Base-by-base conservation (phyloP, 768 basidiomycete genomes). In the Phylloporus arenicola region DNA sequence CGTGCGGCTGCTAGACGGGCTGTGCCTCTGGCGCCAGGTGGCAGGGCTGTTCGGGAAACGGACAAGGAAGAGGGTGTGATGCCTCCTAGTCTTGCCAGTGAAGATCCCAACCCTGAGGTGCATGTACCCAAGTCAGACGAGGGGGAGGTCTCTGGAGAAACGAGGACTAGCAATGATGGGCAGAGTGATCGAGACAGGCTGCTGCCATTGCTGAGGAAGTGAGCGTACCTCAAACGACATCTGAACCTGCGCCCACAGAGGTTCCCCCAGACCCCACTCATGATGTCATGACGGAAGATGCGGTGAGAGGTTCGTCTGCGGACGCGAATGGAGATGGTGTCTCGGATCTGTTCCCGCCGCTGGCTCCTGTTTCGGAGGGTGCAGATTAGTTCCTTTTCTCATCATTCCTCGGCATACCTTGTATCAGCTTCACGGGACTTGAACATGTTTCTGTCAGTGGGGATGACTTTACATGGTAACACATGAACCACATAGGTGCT, bases 1-100 rank as follows among this genome's bases (percentile, higher is more conserved):
- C 72, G 86, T 40, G 86, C 86, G 0, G 77, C 83, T 43, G 80
- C 77, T 1, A 74, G 86, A 19, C 70, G 68, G 6, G 53, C 48
- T 20, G 63, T 57, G 3, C 72, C 62, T 9, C 43, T 51, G 3
- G 11, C 48, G n/a, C 17, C 40, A 2, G 44, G 9, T 17, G 42
- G 16, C 6, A 53, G 43, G 17, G 25, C 12, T 31, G n/a, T 14
- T 3, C 52, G 12, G 24, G 45, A 48, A 35, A 46, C 16, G 7
- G 30, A 10, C 20, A 57, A 49, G n/a, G 54, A 52, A 39, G 60
- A 51, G 10, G 40, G 13, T 17, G 27, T 4, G 12, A 16, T n/a
- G 2, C 27, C 35, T 4, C 12, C 50, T 4, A 33, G 30, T 16
- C 20, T n/a, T 39, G 8, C 37, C 4, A 4, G 25, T 34, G 33